These are phyloP conservation scores for Fusarium anguioides DNA, from an alignment of 2,329 filamentous ascomycete genomes.

Conservation along the genomic window DNA sequence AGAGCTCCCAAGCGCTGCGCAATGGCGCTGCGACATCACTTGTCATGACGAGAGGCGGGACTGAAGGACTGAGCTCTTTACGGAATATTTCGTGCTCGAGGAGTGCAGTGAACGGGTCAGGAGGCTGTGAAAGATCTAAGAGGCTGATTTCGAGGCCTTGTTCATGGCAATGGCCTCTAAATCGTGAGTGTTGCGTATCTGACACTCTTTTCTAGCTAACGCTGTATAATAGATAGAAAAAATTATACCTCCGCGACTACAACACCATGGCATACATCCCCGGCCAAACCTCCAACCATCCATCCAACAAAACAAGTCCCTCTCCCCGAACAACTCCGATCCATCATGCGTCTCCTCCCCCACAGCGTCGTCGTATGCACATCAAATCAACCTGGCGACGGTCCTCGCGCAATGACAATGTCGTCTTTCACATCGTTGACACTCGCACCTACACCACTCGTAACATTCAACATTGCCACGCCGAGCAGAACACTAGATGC, in stretches of 20 bases:
- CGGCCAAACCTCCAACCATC: conserved; percentile 49
- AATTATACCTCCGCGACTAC: conserved; percentile 30
- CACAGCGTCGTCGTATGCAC: conserved; percentile 69
- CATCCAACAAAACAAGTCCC: conserved; percentile 48
- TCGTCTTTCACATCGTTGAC: conserved; percentile 69
- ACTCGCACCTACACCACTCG: conserved; percentile 61
- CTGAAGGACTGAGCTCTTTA: conserved; percentile 35
- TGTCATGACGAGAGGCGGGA: conserved; percentile 25
- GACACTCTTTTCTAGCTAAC: conserved; percentile 13
- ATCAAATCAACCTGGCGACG: conserved; percentile 50
- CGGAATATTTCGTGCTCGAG: neutral
- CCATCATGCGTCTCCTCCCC: conserved; percentile 64
- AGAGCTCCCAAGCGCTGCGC: conserved; percentile 38
- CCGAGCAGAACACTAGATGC: conserved; percentile 68
- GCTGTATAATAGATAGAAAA: conserved; percentile 23
- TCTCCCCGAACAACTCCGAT: conserved; percentile 61
- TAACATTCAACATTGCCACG: conserved; percentile 68
- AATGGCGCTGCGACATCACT: conserved; percentile 36
- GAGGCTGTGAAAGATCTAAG: neutral
- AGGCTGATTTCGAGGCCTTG: neutral
- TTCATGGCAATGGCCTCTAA: neutral
- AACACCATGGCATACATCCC: conserved; percentile 46
- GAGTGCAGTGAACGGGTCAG: neutral
- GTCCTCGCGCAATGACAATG: conserved; percentile 66
- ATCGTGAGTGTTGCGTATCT: conserved; percentile 27